Evolutionary conservation across 768 basidiomycete genomes (phyloP).

Genomic region (Amanita phalloides): DNA sequence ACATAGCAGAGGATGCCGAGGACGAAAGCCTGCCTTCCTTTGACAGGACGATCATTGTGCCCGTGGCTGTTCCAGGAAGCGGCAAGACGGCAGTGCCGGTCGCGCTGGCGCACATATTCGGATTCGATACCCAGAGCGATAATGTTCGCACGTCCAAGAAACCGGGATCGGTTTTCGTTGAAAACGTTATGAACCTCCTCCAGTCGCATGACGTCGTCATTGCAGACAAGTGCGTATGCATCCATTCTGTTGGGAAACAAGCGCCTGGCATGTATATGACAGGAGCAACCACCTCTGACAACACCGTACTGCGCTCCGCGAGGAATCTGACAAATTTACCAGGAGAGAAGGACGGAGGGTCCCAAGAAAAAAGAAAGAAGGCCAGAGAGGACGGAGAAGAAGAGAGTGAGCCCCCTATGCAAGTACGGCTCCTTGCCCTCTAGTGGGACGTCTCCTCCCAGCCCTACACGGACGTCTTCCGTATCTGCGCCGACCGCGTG

Average conservation of each 20-base stretch:
- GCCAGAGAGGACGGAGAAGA: no score
- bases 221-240: slow-evolving; percentile 72
- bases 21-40: slow-evolving; percentile 14
- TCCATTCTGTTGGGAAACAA: background rate
- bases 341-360: background rate
- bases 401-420: slow-evolving; percentile 18
- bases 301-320: slow-evolving; percentile 66
- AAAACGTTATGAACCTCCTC: slow-evolving; percentile 58
- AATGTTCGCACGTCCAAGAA: slow-evolving; percentile 71
- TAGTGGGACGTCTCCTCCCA: slow-evolving; percentile 55
- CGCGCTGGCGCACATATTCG: slow-evolving; percentile 70
- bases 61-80: slow-evolving; percentile 87
- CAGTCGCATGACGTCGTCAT: slow-evolving; percentile 67
- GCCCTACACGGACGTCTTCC: slow-evolving; percentile 52
- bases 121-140: slow-evolving; percentile 91
- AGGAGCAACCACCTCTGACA: slow-evolving; percentile 83
- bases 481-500: slow-evolving; percentile 72
- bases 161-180: slow-evolving; percentile 55
- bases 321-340: slow-evolving; percentile 28
- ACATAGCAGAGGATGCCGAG: slow-evolving; percentile 9
- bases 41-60: slow-evolving; percentile 77
- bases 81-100: slow-evolving; percentile 90
- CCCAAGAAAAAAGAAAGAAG: background rate
- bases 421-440: slow-evolving; percentile 70
- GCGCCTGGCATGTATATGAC: no score